Base-by-base conservation (phyloP, 2,329 filamentous ascomycete genomes). In the Phaeosphaeria sp. region DNA sequence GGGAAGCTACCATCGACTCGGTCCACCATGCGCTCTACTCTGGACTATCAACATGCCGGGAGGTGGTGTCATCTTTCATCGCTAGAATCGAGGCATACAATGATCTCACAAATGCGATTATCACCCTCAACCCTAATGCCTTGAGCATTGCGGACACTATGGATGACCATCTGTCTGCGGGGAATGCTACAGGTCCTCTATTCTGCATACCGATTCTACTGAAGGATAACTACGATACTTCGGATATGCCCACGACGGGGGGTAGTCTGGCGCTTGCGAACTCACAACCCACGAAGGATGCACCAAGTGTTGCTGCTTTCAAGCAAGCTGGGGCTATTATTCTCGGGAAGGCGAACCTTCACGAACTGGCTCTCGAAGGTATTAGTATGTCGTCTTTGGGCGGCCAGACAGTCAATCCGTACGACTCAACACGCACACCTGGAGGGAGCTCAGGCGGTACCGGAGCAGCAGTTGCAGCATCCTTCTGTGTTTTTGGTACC, bases 371-470 rank as follows among this genome's bases (percentile, higher is more conserved):
- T 0, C 76, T 89, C 0, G 87, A 90, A 66, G 88, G 87, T 0
- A 77, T 89, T 40, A 84, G 82, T 1, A 86, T 88, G 1, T 89
- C 86, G 0, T 88, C 85, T 0, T 69, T 88, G 0, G 87, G 86
- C 13, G 87, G 88, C 0, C 88, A 90, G 72, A 89, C 87, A 0
- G 70, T 85, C 59, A 90, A 90, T 69, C 87, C 88, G 0, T 91
- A 92, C 63, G 87, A 91, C 69, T 72, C 78, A 1, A 81, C 80
- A 0, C 83, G 89, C n/a, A 90, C 87, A 0, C 87, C 87, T 0
- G 88, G 87, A 3, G 88, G 87, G 1, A 87, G 84, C 45, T 88
- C 85, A 27, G 87, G 87, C 11, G 88, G 87, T 0, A 87, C 85
- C 0, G 87, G 85, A 0, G 86, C 86, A 0, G 86, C 85, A 0